These are phyloP conservation scores for Penicillium sp. DNA, from an alignment of 2,329 filamentous ascomycete genomes.

Conservation along the genomic window DNA sequence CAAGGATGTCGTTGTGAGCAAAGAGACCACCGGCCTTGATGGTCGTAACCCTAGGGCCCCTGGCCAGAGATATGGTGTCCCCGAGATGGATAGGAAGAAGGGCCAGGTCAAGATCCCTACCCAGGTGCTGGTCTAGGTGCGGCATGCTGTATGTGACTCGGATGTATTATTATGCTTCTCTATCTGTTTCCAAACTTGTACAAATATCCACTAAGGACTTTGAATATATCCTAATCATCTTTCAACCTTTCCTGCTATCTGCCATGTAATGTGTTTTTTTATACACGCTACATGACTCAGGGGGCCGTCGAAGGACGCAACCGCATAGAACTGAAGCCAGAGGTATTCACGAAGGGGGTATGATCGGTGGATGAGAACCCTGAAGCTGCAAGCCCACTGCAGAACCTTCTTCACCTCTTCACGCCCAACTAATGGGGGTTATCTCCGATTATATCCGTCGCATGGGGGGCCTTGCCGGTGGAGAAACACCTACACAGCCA, in stretches of 20 bases:
- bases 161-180: conserved; percentile 16
- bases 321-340: too few relatives aligned
- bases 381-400: too few relatives aligned
- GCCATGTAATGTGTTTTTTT: too few relatives aligned
- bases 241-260: not conserved
- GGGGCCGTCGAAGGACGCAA: too few relatives aligned
- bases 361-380: too few relatives aligned
- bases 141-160: conserved; percentile 10
- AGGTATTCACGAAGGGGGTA: too few relatives aligned
- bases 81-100: conserved; percentile 66
- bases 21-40: conserved; percentile 59
- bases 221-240: conserved; percentile 3
- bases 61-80: conserved; percentile 66
- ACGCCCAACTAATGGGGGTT: too few relatives aligned
- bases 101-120: conserved; percentile 68
- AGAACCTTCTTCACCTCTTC: too few relatives aligned
- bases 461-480: too few relatives aligned
- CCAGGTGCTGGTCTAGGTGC: conserved; percentile 55
- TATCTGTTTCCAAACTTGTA: conserved; percentile 10
- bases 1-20: conserved; percentile 57
- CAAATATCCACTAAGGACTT: conserved; percentile 10
- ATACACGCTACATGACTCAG: too few relatives aligned
- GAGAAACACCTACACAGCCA: too few relatives aligned
- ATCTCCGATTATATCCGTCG: too few relatives aligned
- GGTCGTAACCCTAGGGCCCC: conserved; percentile 59